A percentile compares a stretch with the other conserved stretches of the same genome.
These are phyloP conservation scores for Paxillus ammoniavirescens DNA, from an alignment of 768 basidiomycete species.

Conservation along the genomic window DNA sequence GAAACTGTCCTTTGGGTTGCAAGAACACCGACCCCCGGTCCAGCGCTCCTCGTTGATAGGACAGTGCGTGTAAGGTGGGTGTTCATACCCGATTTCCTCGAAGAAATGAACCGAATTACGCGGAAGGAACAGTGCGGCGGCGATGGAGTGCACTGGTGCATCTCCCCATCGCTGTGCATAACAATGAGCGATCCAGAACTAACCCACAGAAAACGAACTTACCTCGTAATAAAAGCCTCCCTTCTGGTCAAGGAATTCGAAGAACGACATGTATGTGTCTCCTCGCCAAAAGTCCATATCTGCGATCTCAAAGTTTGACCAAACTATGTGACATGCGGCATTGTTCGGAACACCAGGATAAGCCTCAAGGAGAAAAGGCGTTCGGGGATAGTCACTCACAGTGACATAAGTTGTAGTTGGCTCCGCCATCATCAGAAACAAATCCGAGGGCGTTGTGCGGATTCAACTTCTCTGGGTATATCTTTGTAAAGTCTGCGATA, in stretches of 20 bases:
- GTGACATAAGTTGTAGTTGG: conserved; percentile 63
- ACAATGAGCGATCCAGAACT: neutral
- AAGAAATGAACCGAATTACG: conserved; percentile 95
- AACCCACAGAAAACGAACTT: neutral
- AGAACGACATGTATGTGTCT: conserved; percentile 81
- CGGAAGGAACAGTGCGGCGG: conserved; percentile 83
- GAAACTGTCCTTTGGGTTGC: conserved; percentile 20
- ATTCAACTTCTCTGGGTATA: conserved; percentile 50
- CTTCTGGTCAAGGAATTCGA: conserved; percentile 72
- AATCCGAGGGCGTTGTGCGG: conserved; percentile 57
- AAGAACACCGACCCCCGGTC: conserved; percentile 23
- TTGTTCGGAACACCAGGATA: neutral
- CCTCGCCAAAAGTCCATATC: conserved; percentile 83
- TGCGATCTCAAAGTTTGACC: conserved; percentile 94
- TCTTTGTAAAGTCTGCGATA: conserved; percentile 25
- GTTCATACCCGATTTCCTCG: conserved; percentile 68
- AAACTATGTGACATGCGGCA: conserved; percentile 47
- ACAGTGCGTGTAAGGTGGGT: conserved; percentile 28
- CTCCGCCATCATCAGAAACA: conserved; percentile 63
- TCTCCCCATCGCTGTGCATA: conserved; percentile 82
- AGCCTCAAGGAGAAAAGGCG: neutral
- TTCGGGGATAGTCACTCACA: conserved; percentile 37
- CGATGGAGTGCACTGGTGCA: conserved; percentile 89
- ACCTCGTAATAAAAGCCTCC: conserved; percentile 93
- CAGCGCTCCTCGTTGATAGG: conserved; percentile 19